Evolutionary conservation across 148 eudicot genomes (phyloP).

Genomic region (Oxyria digyna): DNA sequence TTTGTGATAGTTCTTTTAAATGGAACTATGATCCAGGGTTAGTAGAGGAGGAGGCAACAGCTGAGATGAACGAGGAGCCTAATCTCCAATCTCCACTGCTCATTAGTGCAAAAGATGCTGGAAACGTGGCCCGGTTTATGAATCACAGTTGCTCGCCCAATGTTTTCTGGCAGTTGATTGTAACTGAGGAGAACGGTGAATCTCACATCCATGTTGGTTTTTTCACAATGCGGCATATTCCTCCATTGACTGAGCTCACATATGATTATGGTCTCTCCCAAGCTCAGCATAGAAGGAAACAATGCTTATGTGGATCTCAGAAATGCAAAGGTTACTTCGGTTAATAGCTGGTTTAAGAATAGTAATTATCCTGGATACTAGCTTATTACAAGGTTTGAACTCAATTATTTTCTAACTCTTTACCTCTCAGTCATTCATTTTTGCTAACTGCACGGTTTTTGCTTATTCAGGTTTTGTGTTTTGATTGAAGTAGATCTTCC

Average conservation of each 20-base stretch:
- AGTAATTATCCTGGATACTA: too few species aligned
- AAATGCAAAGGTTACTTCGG: conserved; percentile 81
- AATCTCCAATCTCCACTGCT: conserved; percentile 44
- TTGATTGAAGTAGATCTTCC: not conserved
- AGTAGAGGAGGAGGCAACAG: conserved; percentile 19
- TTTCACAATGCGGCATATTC: conserved; percentile 69
- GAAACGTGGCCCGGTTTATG: conserved; percentile 86
- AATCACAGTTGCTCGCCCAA: conserved; percentile 89
- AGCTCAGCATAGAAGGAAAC: conserved; percentile 46
- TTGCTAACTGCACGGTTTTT: not conserved
- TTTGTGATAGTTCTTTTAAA: conserved; percentile 31
- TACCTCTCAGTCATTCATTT: not conserved
- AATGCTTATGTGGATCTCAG: conserved; percentile 62
- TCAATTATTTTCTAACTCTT: not conserved
- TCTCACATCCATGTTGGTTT: conserved; percentile 58
- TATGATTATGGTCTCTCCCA: conserved; percentile 69
- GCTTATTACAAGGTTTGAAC: not conserved
- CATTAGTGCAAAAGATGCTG: conserved; percentile 62
- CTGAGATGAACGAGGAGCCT: conserved; percentile 18
- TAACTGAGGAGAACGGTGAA: conserved; percentile 49
- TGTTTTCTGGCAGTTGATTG: conserved; percentile 74
- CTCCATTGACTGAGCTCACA: conserved; percentile 89
- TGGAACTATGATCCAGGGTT: conserved; percentile 35
- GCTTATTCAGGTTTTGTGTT: not conserved
- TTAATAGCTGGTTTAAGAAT: conserved; percentile 20